Evolutionary conservation across 441 rosid species (phyloP).

Genomic region (Corymbia calophylla): DNA sequence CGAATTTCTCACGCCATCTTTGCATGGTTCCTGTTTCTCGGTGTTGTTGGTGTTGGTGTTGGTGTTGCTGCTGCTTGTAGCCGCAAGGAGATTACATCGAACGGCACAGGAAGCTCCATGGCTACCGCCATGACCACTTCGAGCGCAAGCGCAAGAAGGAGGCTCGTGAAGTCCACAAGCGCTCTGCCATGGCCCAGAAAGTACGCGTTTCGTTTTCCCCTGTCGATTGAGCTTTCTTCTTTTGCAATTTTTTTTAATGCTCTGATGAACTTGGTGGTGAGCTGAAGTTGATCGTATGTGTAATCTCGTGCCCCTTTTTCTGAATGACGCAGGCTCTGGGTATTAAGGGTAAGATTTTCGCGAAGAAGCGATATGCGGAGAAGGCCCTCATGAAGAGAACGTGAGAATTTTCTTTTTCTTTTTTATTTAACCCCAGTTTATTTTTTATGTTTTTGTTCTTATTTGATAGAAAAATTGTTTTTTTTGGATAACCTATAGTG

Average conservation of each 20-base stretch:
- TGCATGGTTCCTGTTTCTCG: not conserved
- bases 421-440: not conserved
- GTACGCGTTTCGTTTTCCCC: conserved; percentile 12
- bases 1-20: not conserved
- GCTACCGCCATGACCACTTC: conserved; percentile 65
- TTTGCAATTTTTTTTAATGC: not conserved
- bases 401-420: conserved; percentile 22
- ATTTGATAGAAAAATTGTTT: not conserved
- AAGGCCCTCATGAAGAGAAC: conserved; percentile 97
- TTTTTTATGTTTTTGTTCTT: not conserved
- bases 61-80: conserved; percentile 15
- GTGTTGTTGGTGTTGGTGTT: not conserved
- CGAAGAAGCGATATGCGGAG: conserved; percentile 87
- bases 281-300: not conserved
- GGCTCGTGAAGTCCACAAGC: conserved; percentile 87
- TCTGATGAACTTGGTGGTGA: not conserved
- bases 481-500: not conserved
- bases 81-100: conserved; percentile 96
- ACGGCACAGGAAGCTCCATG: conserved; percentile 74
- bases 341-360: conserved; percentile 91
- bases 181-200: conserved; percentile 65
- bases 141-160: conserved; percentile 88
- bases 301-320: not conserved
- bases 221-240: not conserved
- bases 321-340: conserved; percentile 54